Evolutionary conservation across 768 basidiomycete species (phyloP).

Genomic region (Macrolepiota albuminosa): DNA sequence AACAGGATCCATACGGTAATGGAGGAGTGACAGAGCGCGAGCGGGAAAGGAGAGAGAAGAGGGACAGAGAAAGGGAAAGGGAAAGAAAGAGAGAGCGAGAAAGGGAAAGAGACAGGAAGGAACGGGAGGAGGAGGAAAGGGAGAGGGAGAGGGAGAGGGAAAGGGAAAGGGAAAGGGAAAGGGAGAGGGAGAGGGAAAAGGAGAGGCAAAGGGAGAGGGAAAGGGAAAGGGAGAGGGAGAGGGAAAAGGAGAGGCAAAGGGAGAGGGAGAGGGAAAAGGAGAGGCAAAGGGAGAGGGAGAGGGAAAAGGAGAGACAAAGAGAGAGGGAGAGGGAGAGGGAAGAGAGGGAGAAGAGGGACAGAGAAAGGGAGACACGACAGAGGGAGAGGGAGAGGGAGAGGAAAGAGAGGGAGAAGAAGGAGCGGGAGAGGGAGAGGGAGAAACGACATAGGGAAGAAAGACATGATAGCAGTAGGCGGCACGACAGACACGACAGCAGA

Average conservation of each 20-base stretch:
- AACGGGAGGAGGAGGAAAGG: neutral
- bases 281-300: neutral
- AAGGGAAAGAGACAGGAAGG: neutral
- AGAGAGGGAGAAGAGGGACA: neutral
- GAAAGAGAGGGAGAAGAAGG: too few relatives aligned
- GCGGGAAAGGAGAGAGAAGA: neutral
- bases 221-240: neutral
- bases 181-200: neutral
- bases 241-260: neutral
- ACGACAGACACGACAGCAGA: constrained; percentile 12
- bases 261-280: neutral
- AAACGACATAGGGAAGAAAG: constrained; percentile 5
- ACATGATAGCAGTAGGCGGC: constrained; percentile 1
- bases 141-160: neutral
- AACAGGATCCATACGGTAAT: neutral
- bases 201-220: too few relatives aligned
- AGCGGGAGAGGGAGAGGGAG: neutral
- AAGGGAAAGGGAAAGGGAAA: neutral
- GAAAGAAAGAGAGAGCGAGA: too few relatives aligned
- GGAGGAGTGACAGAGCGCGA: constrained; percentile 2
- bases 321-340: neutral
- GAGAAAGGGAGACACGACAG: too few relatives aligned
- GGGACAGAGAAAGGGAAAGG: neutral
- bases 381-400: neutral
- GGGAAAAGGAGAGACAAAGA: neutral